Conservation (phyloP, 345 rosid genomes). For the Linum tenue region DNA sequence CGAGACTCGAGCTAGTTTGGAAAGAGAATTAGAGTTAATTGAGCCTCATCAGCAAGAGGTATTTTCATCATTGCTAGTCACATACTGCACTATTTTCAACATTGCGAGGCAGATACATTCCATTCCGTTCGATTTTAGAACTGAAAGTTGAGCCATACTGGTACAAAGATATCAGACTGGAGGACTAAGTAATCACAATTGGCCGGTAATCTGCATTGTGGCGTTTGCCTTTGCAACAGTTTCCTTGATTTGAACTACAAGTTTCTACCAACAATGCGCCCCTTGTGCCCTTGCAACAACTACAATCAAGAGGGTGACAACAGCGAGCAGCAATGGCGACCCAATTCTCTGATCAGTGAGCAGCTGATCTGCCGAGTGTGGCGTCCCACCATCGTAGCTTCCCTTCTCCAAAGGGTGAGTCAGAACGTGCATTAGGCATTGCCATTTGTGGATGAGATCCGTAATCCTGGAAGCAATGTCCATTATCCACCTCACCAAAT, state of each 20-base stretch:
- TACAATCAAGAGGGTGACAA: constrained; percentile 37
- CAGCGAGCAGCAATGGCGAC: constrained; percentile 36
- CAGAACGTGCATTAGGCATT: neutral
- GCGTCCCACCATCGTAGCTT: neutral
- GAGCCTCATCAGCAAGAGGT: constrained; percentile 99
- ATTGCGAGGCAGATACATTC: no score
- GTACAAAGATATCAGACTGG: no score
- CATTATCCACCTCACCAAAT: neutral
- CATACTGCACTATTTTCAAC: no score
- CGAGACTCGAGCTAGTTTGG: constrained; percentile 75
- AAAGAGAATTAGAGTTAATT: constrained; percentile 78
- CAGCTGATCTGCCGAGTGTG: neutral
- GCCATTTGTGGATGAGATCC: neutral
- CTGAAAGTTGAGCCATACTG: no score
- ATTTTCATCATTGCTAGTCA: constrained; percentile 3
- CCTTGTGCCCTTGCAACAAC: constrained; percentile 15
- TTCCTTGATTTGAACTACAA: no score
- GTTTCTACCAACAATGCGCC: no score
- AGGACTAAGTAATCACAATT: no score
- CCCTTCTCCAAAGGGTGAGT: neutral
- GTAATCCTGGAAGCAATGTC: neutral
- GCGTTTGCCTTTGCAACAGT: no score
- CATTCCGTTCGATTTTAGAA: no score
- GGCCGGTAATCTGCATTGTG: no score
- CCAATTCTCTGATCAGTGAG: constrained; percentile 12